These are phyloP conservation scores for Aspergillus brunneoviolaceus DNA, from an alignment of 2,329 filamentous ascomycete genomes.

Conservation along the genomic window DNA sequence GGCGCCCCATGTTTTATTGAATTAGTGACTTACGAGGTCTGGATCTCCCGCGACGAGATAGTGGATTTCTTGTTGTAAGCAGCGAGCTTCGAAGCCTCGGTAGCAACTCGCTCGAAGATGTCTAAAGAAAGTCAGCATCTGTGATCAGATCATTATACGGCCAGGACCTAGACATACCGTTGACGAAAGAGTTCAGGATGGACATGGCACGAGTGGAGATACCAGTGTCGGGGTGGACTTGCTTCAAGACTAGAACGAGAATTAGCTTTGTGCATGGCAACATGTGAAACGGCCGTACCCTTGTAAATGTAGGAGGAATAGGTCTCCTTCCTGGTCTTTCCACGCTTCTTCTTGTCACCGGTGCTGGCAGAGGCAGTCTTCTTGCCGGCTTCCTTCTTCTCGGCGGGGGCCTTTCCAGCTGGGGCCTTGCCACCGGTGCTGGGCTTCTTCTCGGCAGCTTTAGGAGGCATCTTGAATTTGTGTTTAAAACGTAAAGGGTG, in stretches of 20 bases:
- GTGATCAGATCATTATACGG: not conserved
- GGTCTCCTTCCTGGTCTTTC: constrained; percentile 99
- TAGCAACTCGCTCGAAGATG: constrained; percentile 98
- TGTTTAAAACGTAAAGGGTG: constrained; percentile 28
- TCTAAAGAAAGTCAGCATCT: constrained; percentile 54
- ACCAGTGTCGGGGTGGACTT: constrained; percentile 99
- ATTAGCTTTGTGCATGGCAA: constrained; percentile 23
- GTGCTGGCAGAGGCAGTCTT: constrained; percentile 83
- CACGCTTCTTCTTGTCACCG: constrained; percentile 99
- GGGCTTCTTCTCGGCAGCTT: constrained; percentile 98
- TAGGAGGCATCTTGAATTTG: constrained; percentile 79
- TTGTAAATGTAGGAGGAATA: constrained; percentile 99
- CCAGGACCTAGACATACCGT: constrained; percentile 63
- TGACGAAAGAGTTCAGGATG: constrained; percentile 99
- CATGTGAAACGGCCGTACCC: constrained; percentile 60
- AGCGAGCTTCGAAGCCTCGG: constrained; percentile 97
- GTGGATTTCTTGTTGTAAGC: constrained; percentile 99
- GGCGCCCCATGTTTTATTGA: not conserved
- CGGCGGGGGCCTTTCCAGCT: constrained; percentile 74
- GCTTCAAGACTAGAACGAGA: constrained; percentile 79
- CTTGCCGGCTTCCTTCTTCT: constrained; percentile 99
- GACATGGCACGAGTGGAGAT: constrained; percentile 99
- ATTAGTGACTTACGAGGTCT: constrained; percentile 71
- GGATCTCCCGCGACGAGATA: constrained; percentile 98
- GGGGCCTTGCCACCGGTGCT: constrained; percentile 88